Conservation (phyloP, 305 asterid species). For the Solanum chacoense region DNA sequence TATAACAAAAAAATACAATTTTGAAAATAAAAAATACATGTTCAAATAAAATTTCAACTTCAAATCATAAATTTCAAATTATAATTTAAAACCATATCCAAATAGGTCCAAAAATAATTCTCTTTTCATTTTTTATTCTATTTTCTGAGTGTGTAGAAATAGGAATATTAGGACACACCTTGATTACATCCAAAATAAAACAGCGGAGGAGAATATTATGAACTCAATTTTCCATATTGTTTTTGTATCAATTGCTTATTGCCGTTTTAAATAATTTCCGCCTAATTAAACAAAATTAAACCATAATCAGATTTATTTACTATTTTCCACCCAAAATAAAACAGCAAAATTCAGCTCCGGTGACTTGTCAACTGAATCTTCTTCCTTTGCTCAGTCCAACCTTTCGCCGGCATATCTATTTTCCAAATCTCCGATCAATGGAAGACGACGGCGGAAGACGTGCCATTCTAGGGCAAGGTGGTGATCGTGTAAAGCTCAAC, state of each 20-base stretch:
- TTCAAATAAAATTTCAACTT: too few species aligned
- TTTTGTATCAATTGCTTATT: neutral
- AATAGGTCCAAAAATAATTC: too few species aligned
- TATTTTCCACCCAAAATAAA: neutral
- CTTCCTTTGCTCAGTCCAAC: neutral
- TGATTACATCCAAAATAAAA: too few species aligned
- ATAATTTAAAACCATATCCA: too few species aligned
- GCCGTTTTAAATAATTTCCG: neutral
- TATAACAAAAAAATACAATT: too few species aligned
- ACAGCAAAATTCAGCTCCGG: neutral
- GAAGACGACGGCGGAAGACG: neutral
- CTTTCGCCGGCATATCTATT: neutral
- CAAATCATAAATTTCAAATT: too few species aligned
- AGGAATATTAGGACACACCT: too few species aligned
- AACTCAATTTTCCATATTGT: neutral
- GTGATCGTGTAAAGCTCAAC: slow-evolving; percentile 76
- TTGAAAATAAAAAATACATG: too few species aligned
- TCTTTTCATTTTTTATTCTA: too few species aligned
- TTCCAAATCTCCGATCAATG: neutral
- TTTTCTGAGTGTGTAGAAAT: too few species aligned
- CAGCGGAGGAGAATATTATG: too few species aligned
- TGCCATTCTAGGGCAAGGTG: neutral
- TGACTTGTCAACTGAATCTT: neutral
- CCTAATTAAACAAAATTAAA: neutral
- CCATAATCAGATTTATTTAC: neutral